These are phyloP conservation scores for Pelargonium fulgidum DNA, from an alignment of 441 rosid genomes.

Conservation along the genomic window DNA sequence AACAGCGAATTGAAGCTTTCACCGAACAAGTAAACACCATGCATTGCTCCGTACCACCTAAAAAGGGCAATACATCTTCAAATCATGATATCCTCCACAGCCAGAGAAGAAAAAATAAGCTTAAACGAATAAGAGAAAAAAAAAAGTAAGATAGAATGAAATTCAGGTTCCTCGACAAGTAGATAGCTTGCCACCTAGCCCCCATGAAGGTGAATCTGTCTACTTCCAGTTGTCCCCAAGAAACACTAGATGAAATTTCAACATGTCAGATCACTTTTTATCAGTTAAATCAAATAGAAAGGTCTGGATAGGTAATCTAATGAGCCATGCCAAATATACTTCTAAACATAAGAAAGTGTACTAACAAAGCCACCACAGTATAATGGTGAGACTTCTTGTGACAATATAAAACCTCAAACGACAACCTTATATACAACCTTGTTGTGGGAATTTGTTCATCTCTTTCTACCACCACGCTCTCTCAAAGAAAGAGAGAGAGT, in stretches of 20 bases:
- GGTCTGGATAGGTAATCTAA: too few relatives aligned
- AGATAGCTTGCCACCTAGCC: neutral
- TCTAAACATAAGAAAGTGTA: too few relatives aligned
- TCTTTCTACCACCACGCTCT: constrained; percentile 96
- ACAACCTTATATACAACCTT: constrained; percentile 25
- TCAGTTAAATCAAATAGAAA: neutral
- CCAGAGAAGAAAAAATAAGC: neutral
- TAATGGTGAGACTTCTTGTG: neutral
- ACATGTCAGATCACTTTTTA: neutral
- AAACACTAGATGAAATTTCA: neutral
- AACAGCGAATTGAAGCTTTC: too few relatives aligned
- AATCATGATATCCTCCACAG: neutral
- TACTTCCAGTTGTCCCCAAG: neutral
- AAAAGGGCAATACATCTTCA: neutral
- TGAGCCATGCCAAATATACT: too few relatives aligned
- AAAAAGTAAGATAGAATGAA: neutral
- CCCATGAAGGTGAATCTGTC: neutral
- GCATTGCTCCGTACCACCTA: neutral
- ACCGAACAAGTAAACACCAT: too few relatives aligned
- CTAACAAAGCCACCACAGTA: too few relatives aligned
- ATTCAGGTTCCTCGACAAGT: neutral
- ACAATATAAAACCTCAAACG: constrained; percentile 14
- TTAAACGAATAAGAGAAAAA: neutral
- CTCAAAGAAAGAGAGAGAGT: constrained; percentile 63
- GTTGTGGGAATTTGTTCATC: constrained; percentile 36